Percentiles rank a stretch among this genome's conserved stretches.
phyloP scores from a whole-genome alignment of 805 yeast species.

The Sungouiella thailandica region DNA sequence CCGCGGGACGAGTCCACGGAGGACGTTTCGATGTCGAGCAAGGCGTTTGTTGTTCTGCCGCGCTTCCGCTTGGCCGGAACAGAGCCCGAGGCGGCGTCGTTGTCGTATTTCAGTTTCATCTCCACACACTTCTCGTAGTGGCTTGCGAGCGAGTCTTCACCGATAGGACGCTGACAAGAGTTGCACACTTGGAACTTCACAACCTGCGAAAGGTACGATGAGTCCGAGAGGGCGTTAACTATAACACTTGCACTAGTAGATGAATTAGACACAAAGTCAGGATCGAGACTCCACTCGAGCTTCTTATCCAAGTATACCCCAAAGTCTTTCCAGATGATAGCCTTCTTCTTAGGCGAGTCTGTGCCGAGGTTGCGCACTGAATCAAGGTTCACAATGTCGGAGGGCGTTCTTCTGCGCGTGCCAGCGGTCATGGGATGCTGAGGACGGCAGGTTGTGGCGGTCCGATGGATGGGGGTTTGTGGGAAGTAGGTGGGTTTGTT shows the following conservation, averaged over 20 bases:
- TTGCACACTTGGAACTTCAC: slow-evolving; percentile 36
- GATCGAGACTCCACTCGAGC: slow-evolving; percentile 23
- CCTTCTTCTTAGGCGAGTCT: slow-evolving; percentile 5
- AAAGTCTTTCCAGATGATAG: slow-evolving; percentile 40
- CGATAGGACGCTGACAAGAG: slow-evolving; percentile 37
- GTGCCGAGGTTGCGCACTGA: slow-evolving; percentile 12
- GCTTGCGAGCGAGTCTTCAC: slow-evolving; percentile 25
- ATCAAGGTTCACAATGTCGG: slow-evolving; percentile 13
- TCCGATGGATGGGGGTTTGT: slow-evolving; percentile 1
- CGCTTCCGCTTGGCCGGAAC: slow-evolving; percentile 22
- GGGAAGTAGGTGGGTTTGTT: neutral
- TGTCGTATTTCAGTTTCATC: slow-evolving; percentile 31
- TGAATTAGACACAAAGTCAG: slow-evolving; percentile 12
- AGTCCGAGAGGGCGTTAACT: slow-evolving; percentile 19
- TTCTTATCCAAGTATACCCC: slow-evolving; percentile 40
- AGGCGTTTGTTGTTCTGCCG: slow-evolving; percentile 19
- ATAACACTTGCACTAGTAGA: slow-evolving; percentile 19
- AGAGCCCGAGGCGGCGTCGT: slow-evolving; percentile 11
- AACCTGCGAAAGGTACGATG: slow-evolving; percentile 28
- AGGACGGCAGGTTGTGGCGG: neutral
- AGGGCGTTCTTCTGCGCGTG: slow-evolving; percentile 12
- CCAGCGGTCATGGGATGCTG: neutral
- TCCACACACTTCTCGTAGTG: slow-evolving; percentile 35
- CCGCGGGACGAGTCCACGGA: slow-evolving; percentile 38
- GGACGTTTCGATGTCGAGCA: slow-evolving; percentile 31